Conservation (phyloP, 306 rosid species). For the Rosa chinensis region DNA sequence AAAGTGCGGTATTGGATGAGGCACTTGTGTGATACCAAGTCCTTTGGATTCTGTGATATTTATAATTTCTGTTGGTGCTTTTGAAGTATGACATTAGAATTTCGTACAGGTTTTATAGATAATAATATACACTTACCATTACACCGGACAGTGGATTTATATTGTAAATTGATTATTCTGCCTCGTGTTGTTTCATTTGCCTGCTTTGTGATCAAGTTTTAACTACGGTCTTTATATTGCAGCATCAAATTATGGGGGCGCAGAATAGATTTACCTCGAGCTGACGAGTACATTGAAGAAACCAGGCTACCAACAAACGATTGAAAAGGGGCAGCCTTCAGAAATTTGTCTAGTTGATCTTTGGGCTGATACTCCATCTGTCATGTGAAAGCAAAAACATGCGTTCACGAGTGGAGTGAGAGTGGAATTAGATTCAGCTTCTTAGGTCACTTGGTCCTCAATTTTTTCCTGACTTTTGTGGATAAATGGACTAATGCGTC, state of each 20-base stretch:
- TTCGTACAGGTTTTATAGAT: neutral
- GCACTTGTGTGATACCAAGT: neutral
- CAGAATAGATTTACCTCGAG: slow-evolving; percentile 34
- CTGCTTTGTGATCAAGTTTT: neutral
- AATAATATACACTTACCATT: neutral
- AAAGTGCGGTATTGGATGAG: neutral
- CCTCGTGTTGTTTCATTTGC: neutral
- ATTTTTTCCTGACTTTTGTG: neutral
- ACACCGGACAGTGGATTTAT: neutral
- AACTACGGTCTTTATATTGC: slow-evolving; percentile 29
- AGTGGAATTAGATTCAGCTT: neutral
- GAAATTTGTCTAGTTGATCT: slow-evolving; percentile 15
- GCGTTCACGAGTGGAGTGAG: neutral
- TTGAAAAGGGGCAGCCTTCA: slow-evolving; percentile 24
- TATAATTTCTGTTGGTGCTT: neutral
- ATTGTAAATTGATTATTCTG: neutral
- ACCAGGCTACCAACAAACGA: slow-evolving; percentile 21
- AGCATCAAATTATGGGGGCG: slow-evolving; percentile 46
- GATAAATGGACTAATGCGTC: too few relatives aligned
- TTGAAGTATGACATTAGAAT: neutral
- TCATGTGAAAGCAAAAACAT: neutral
- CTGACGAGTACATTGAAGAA: slow-evolving; percentile 25
- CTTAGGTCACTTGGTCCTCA: neutral
- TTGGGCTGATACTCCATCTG: slow-evolving; percentile 15
- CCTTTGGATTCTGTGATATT: neutral